Conservation (phyloP, 371 early-diverging fungal genomes). For the Rhizomucor pusillus region DNA sequence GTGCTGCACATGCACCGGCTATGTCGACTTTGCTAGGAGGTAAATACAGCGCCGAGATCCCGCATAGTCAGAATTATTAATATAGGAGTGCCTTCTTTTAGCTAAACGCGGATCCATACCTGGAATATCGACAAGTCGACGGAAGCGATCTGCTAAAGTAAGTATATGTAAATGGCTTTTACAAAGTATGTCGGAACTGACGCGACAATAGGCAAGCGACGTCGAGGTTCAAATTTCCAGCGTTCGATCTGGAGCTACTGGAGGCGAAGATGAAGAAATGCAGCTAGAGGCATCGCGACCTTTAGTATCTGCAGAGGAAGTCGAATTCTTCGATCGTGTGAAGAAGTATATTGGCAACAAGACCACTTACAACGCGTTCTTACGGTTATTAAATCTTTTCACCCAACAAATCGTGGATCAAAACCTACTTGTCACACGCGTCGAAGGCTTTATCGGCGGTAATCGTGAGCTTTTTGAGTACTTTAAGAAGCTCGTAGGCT, state of each 20-base stretch:
- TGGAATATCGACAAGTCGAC: background rate
- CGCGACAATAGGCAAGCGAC: background rate
- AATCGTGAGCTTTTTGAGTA: conserved; percentile 80
- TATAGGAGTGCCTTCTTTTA: background rate
- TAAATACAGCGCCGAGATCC: background rate
- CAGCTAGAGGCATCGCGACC: conserved; percentile 11
- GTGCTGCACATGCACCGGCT: conserved; percentile 10
- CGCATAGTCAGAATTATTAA: no score
- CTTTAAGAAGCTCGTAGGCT: conserved; percentile 93
- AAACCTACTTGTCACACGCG: conserved; percentile 79
- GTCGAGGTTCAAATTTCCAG: conserved; percentile 14
- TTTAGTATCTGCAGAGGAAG: conserved; percentile 63
- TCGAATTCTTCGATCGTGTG: conserved; percentile 87
- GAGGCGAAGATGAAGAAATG: conserved; percentile 9
- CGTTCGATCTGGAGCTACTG: conserved; percentile 13
- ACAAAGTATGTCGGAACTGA: no score
- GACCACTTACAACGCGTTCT: conserved; percentile 87
- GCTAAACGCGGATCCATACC: conserved; percentile 11
- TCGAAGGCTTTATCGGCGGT: conserved; percentile 71
- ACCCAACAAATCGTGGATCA: conserved; percentile 91
- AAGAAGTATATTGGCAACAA: conserved; percentile 79
- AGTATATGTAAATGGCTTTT: background rate
- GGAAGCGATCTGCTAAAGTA: background rate
- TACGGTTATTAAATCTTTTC: conserved; percentile 92
- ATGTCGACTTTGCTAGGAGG: conserved; percentile 16